Base-by-base conservation (phyloP, 2,329 filamentous ascomycete species). In the Leptographium flavum region DNA sequence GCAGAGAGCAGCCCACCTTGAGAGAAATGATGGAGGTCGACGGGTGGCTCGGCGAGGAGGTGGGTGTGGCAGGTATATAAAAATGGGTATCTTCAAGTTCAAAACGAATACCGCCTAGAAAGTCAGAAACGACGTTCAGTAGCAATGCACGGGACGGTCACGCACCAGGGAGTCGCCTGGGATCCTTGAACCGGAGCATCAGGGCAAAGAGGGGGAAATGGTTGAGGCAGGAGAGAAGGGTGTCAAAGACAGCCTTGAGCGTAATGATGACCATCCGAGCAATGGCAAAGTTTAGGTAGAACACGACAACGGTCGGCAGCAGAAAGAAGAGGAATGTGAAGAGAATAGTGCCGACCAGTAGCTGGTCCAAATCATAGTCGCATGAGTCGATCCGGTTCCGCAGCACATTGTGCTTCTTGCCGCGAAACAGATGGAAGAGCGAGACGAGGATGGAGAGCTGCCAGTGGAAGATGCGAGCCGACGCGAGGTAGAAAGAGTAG, bases 341-440 rank as follows among this genome's bases (percentile, higher is more conserved):
- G 19, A 98, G 70, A 48, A 98, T 96, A 1, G 92, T 98, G 49
- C 92, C 92, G 8, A 98, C 80, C 7, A 98, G 79, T 4, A 98
- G 76, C 64, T 98, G 93, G 59, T 98, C 92, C 22, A 98, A 75
- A 59, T 96, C 92, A 64, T 98, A 98, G 65, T 96, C 92, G 69
- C 92, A 98, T 39, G 88, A 94, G 60, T 98, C 92, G 56, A 98
- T 96, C 64, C 92, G 87, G 58, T 95, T 94, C 50, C 93, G 83
- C 21, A 98, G 75, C 15, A 98, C 83, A 54, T 98, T 98, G 59
- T 94, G 83, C 63, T 98, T 98, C 68, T 95, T 96, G 47, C 92
- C 93, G 28, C 90, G 85, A 60, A 98, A 98, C 10, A 98, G 79
- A 60, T 98, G 93, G 63, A 98, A 98, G n/a, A 98, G 78, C 11